Evolutionary conservation across 164 flowering plant species (phyloP).

Genomic region (Aristolochia contorta): DNA sequence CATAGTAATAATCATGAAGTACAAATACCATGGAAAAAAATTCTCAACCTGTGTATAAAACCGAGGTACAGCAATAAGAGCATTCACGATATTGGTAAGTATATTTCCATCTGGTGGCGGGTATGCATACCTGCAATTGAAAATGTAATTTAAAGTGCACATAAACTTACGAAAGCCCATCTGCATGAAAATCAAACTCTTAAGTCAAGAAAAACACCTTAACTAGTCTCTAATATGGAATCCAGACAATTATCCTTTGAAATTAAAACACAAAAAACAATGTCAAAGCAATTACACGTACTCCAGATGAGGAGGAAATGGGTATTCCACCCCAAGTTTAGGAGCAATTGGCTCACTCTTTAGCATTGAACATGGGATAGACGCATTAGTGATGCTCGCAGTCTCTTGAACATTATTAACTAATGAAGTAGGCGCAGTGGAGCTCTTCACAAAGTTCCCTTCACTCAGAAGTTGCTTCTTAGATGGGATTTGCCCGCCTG

Average conservation of each 20-base stretch:
- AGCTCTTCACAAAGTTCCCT: constrained; percentile 20
- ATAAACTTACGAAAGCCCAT: not conserved
- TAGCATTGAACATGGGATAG: constrained; percentile 18
- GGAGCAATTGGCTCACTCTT: constrained; percentile 70
- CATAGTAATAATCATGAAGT: no score
- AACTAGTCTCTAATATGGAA: no score
- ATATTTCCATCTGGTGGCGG: constrained; percentile 96
- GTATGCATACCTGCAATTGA: constrained; percentile 71
- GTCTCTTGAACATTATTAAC: constrained; percentile 16
- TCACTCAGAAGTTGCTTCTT: constrained; percentile 21
- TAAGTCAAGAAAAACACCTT: no score
- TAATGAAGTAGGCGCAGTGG: constrained; percentile 9
- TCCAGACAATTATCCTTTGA: not conserved
- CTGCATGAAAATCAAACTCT: not conserved
- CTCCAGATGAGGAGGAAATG: constrained; percentile 97
- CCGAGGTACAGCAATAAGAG: constrained; percentile 97
- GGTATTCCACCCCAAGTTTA: constrained; percentile 83
- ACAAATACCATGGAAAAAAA: not conserved
- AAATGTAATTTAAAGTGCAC: not conserved
- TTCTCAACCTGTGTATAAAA: constrained; percentile 76
- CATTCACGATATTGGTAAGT: constrained; percentile 88
- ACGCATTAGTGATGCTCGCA: constrained; percentile 19
- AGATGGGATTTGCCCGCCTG: constrained; percentile 22
- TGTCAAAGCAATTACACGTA: constrained; percentile 22
- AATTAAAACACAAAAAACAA: not conserved